Conservation (phyloP, 257 asterid species). For the Striga asiatica region DNA sequence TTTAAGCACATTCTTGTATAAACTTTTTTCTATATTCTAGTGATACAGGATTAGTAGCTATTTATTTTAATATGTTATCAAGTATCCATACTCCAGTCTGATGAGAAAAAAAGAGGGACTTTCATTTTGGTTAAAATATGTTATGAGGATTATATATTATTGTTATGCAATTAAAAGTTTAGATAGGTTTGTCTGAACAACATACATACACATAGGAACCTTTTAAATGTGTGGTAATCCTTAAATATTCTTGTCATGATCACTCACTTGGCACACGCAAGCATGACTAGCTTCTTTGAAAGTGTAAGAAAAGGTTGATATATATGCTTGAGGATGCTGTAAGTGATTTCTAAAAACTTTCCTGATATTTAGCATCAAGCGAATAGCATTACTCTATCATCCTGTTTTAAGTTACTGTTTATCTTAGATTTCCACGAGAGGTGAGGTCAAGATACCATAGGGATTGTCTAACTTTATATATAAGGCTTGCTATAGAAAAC, state of each 20-base stretch:
- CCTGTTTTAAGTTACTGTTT: not conserved
- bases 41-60: not conserved
- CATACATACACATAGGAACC: conserved; percentile 1
- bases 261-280: not conserved
- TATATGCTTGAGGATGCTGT: conserved; percentile 1
- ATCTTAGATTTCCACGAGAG: not conserved
- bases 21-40: not conserved
- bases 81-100: not conserved
- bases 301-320: not conserved
- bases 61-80: not conserved
- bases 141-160: not conserved
- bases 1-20: not conserved
- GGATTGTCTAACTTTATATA: not conserved
- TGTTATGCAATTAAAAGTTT: not conserved
- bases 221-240: not conserved
- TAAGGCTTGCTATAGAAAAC: not conserved
- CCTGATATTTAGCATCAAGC: not conserved
- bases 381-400: not conserved
- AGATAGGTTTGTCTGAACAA: not conserved
- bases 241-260: not conserved
- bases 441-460: not conserved
- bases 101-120: not conserved
- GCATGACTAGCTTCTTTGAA: not conserved
- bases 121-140: not conserved
- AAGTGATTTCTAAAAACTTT: not conserved